These are phyloP conservation scores for Dioscorea dumetorum DNA, from an alignment of 106 monocot genomes.

Conservation along the genomic window DNA sequence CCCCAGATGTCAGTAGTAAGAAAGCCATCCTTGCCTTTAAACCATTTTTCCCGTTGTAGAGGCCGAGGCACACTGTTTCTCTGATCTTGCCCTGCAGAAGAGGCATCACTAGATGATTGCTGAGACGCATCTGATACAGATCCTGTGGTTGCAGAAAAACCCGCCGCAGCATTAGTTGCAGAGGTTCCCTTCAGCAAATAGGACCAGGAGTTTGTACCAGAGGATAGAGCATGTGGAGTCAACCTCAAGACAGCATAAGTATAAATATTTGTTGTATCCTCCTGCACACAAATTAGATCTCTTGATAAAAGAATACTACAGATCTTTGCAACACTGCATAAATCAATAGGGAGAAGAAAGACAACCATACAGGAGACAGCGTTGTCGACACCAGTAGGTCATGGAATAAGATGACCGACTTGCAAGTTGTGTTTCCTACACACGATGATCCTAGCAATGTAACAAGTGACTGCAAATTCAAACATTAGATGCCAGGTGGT, in stretches of 20 bases:
- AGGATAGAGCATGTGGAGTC: conserved; percentile 80
- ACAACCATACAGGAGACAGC: conserved; percentile 81
- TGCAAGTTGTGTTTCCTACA: conserved; percentile 33
- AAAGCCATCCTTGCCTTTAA: conserved; percentile 91
- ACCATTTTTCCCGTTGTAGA: conserved; percentile 75
- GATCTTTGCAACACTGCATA: too few species aligned
- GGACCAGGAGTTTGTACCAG: conserved; percentile 63
- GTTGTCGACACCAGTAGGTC: conserved; percentile 87
- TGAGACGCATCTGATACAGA: conserved; percentile 23
- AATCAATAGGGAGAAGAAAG: conserved; percentile 13
- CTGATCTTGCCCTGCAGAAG: conserved; percentile 31
- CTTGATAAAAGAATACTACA: conserved; percentile 10
- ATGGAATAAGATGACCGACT: conserved; percentile 79
- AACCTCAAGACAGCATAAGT: conserved; percentile 79
- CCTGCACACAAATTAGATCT: conserved; percentile 30
- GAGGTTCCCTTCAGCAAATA: conserved; percentile 62
- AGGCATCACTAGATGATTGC: conserved; percentile 38
- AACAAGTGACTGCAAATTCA: conserved; percentile 64
- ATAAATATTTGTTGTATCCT: conserved; percentile 71
- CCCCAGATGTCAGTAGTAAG: conserved; percentile 41
- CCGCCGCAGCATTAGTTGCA: conserved; percentile 25
- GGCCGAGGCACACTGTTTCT: conserved; percentile 41
- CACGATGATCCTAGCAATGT: conserved; percentile 58
- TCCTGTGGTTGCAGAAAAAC: conserved; percentile 22
- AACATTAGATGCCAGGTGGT: neutral